Conservation (phyloP, 768 basidiomycete genomes). For the Stropharia rugosoannulata region DNA sequence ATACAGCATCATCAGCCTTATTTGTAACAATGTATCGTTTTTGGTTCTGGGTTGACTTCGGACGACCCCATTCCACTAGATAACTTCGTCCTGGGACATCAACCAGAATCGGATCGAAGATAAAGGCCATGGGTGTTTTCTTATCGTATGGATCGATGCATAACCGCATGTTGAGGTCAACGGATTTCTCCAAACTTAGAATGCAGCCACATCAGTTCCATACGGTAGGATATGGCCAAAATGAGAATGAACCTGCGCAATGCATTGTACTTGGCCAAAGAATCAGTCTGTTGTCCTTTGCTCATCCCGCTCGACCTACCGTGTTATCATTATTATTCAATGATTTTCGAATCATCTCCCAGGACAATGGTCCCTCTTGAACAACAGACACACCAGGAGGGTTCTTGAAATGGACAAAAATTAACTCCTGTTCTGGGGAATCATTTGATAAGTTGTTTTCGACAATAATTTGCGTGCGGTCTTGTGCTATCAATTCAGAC, state of each 20-base stretch:
- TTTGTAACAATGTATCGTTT: constrained; percentile 29
- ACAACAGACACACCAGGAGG: constrained; percentile 20
- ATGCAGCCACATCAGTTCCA: not conserved
- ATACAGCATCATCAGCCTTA: constrained; percentile 20
- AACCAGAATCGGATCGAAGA: constrained; percentile 56
- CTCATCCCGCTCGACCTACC: constrained; percentile 27
- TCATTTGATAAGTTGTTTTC: too few species aligned
- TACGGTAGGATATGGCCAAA: not conserved
- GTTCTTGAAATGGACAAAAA: constrained; percentile 33
- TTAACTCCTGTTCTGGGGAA: constrained; percentile 30
- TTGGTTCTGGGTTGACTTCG: constrained; percentile 29
- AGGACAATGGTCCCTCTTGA: constrained; percentile 19
- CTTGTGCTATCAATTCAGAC: not conserved
- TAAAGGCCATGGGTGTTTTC: constrained; percentile 37
- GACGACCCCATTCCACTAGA: constrained; percentile 53
- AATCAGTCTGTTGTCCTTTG: not conserved
- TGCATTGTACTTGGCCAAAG: constrained; percentile 17
- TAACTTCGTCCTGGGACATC: constrained; percentile 44
- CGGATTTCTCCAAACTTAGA: constrained; percentile 32
- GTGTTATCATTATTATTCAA: constrained; percentile 37
- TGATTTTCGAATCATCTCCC: constrained; percentile 15
- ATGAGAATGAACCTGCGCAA: constrained; percentile 22
- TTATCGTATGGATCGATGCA: constrained; percentile 25
- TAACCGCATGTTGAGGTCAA: constrained; percentile 42
- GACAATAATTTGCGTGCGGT: too few species aligned